Base-by-base conservation (phyloP, 2,329 filamentous ascomycete species). In the Torrubiella hemipterigena region DNA sequence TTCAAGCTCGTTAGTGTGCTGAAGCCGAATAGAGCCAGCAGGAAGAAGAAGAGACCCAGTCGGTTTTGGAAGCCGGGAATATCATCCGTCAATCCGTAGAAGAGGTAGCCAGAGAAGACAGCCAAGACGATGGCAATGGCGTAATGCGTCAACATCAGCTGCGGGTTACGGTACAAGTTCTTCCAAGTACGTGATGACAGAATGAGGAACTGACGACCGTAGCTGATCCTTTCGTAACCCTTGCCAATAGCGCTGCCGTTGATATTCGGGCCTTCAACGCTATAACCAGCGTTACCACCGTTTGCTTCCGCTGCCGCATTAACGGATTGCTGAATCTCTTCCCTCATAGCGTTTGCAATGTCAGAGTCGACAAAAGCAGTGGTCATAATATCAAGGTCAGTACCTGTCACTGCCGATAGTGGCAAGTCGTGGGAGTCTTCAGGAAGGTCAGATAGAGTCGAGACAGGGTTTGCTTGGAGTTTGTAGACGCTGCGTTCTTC, bases 111-210 rank as follows among this genome's bases (percentile, higher is more conserved):
- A 3, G 89, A 87, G 35, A 98, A 81, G 5, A 96, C 89, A 2
- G 87, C 91, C 6, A 98, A 71, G 1, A 96, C 61, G 38, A 98
- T 96, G 7, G 91, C 86, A 43, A 95, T 96, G 22, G 91, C 91
- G 51, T 96, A 98, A 58, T 98, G 91, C 0, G 87, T 95, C 35
- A 98, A 71, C 91, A 98, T 98, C 37, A 98, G 65, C 73, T 96
- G 87, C 2, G 91, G 91, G 53, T 98, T 95, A 35, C 91, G 78
- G 62, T 98, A 96, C 6, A 98, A 68, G 50, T 98, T 98, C 50
- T 82, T 86, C 89, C 89, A 98, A 0, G 91, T 98, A 27, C 91
- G 76, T 46, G 77, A 71, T 0, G 89, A 93, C 10, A 98, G 65
- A 44, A 98, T 95, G 33, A 78, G 50, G 55, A 98, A 96, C 54